Evolutionary conservation across 257 asterid genomes (phyloP).

Genomic region (Solanum appendiculatum): DNA sequence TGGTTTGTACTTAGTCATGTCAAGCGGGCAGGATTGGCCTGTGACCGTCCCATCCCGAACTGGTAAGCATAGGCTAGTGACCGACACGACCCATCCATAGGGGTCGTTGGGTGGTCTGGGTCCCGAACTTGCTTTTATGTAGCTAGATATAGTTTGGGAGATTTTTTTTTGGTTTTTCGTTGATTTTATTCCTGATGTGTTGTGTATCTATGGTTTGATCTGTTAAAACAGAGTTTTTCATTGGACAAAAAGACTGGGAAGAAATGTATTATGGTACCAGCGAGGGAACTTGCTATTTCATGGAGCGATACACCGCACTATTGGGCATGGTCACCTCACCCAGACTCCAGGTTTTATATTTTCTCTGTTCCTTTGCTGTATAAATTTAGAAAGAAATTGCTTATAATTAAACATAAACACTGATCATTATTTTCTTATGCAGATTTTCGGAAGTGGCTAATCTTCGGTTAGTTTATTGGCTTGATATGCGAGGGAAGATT

Average conservation of each 20-base stretch:
- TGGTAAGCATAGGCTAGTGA: not conserved
- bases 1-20: not conserved
- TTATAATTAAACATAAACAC: not conserved
- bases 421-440: not conserved
- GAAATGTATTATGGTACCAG: constrained; percentile 26
- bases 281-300: constrained; percentile 27
- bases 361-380: not conserved
- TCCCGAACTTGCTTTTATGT: not conserved
- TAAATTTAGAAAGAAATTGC: not conserved
- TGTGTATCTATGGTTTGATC: not conserved
- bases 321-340: constrained; percentile 28
- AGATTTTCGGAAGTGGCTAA: constrained; percentile 69
- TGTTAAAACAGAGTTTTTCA: constrained; percentile 20
- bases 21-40: not conserved
- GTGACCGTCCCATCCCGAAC: not conserved
- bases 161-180: not conserved
- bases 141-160: not conserved
- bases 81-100: not conserved
- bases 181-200: not conserved
- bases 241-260: constrained; percentile 20
- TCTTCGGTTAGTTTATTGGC: constrained; percentile 46
- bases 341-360: constrained; percentile 30
- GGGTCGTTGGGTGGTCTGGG: not conserved
- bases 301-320: constrained; percentile 7
- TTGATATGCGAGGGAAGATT: constrained; percentile 45